phyloP scores from a whole-genome alignment of 768 basidiomycete species.

The Tylopilus vinaceipallidus region DNA sequence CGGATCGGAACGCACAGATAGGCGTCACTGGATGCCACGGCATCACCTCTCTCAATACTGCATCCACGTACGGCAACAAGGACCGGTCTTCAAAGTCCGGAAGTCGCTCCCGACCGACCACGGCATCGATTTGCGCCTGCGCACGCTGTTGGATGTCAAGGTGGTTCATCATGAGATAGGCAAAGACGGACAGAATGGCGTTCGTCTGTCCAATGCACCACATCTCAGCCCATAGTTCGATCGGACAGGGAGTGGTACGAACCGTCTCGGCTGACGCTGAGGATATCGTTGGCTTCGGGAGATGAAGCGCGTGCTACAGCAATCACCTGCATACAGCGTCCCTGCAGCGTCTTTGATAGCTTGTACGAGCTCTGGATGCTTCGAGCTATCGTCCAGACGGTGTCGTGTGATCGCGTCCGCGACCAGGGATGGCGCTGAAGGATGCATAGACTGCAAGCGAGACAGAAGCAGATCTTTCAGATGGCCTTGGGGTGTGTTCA shows the following conservation, averaged over 20 bases:
- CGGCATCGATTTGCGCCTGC: constrained; percentile 32
- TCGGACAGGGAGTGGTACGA: too few relatives aligned
- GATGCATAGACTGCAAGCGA: too few relatives aligned
- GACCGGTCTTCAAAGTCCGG: constrained; percentile 31
- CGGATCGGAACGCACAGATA: constrained; percentile 15
- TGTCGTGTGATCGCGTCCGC: too few relatives aligned
- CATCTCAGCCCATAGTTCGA: too few relatives aligned
- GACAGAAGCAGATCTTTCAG: too few relatives aligned
- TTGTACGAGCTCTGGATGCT: constrained; percentile 1
- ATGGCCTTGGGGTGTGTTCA: too few relatives aligned
- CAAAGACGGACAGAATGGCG: too few relatives aligned
- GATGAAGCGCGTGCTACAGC: too few relatives aligned
- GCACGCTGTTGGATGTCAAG: constrained; percentile 29
- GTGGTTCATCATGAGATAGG: constrained; percentile 31
- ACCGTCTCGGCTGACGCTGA: too few relatives aligned
- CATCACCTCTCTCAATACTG: constrained; percentile 33
- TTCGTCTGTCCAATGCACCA: constrained; percentile 18
- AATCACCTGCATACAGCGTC: constrained; percentile 17
- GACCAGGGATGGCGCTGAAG: too few relatives aligned
- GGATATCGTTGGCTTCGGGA: too few relatives aligned
- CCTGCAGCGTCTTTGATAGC: constrained; percentile 19
- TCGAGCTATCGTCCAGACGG: constrained; percentile 3
- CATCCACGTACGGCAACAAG: too few relatives aligned
- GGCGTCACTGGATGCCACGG: constrained; percentile 27
- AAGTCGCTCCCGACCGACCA: constrained; percentile 28